Evolutionary conservation across 2,329 filamentous ascomycete genomes (phyloP).

Genomic region (Aspergillus sclerotialis): DNA sequence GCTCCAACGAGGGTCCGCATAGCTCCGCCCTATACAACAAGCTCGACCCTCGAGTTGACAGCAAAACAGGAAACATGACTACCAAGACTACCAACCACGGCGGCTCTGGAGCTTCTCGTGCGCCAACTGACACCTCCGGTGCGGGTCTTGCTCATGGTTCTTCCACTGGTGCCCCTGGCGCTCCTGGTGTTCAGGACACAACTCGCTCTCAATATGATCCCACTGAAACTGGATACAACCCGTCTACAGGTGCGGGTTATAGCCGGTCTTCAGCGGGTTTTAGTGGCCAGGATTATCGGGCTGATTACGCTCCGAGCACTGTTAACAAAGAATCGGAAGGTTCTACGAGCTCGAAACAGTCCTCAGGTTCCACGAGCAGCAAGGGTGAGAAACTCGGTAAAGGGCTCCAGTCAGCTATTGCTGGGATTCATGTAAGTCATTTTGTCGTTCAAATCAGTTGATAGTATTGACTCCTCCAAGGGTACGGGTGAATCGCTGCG

Average conservation of each 20-base stretch:
- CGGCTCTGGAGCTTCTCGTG: slow-evolving; percentile 5
- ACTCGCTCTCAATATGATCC: slow-evolving; percentile 13
- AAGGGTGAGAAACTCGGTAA: slow-evolving; percentile 14
- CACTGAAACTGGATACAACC: slow-evolving; percentile 16
- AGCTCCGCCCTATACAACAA: slow-evolving; percentile 17
- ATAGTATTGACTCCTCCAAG: slow-evolving; percentile 12
- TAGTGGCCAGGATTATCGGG: slow-evolving; percentile 9
- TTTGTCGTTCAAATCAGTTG: neutral
- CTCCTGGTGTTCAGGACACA: slow-evolving; percentile 10
- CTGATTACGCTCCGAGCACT: slow-evolving; percentile 12
- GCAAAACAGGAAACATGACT: slow-evolving; percentile 12
- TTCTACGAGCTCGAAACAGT: slow-evolving; percentile 4
- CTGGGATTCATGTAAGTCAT: slow-evolving; percentile 30
- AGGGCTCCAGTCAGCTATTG: slow-evolving; percentile 20
- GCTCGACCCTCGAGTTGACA: slow-evolving; percentile 21
- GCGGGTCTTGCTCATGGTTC: slow-evolving; percentile 15
- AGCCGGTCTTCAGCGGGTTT: slow-evolving; percentile 6
- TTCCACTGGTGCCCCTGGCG: slow-evolving; percentile 21
- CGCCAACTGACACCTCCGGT: slow-evolving; percentile 3
- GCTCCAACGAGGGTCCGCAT: slow-evolving; percentile 12
- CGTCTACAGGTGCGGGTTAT: slow-evolving; percentile 20
- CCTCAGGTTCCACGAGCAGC: neutral
- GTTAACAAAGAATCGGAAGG: slow-evolving; percentile 9
- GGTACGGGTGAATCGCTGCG: slow-evolving; percentile 36
- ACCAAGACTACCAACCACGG: slow-evolving; percentile 12